Base-by-base conservation (phyloP, 345 rosid genomes). In the Corchorus capsularis region DNA sequence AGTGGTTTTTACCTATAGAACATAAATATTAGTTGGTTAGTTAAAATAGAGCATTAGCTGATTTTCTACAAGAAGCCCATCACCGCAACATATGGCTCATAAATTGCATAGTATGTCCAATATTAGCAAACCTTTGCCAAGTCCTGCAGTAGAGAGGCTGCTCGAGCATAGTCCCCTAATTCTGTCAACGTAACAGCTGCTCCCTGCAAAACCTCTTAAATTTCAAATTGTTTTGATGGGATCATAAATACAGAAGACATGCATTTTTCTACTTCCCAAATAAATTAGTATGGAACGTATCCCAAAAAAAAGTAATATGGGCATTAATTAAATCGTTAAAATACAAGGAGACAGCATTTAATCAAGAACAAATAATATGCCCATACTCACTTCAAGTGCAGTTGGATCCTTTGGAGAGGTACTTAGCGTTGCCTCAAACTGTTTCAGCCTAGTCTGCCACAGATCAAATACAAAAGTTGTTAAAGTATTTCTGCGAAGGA, bases 181-280 rank as follows among this genome's bases (percentile, higher is more conserved):
- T 93, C 93, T 62, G 87, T 86, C 82, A 92, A 84, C 52, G 96
- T 89, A 76, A 95, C 96, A 63, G 96, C 96, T 78, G 97, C 91
- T 47, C 97, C 98, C 99, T 95, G 85, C 87, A 89, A 75, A 77
- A 61, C 68, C 63, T 56, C 82, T 79, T 77, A 77, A 84, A 64
- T 39, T 81, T 77, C 65, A 66, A 75, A 71, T 60, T 13, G 69
- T 71, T 79, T 43, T 35, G 61, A 59, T 15, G 19, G 17, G 70
- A n/a, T 22, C 59, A 75, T 41, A 53, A 46, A 73, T 46, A 50
- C 75, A 66, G 74, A 61, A 55, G 63, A 69, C 46, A 37, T 12
- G 6, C 57, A 72, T 62, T 63, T 14, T 54, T 59, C 13, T 60
- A 61, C 27, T 49, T 49, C 54, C 47, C 8, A 56, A 46, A 8